phyloP scores from a whole-genome alignment of 75 land plant species.

The Azolla pinnata region DNA sequence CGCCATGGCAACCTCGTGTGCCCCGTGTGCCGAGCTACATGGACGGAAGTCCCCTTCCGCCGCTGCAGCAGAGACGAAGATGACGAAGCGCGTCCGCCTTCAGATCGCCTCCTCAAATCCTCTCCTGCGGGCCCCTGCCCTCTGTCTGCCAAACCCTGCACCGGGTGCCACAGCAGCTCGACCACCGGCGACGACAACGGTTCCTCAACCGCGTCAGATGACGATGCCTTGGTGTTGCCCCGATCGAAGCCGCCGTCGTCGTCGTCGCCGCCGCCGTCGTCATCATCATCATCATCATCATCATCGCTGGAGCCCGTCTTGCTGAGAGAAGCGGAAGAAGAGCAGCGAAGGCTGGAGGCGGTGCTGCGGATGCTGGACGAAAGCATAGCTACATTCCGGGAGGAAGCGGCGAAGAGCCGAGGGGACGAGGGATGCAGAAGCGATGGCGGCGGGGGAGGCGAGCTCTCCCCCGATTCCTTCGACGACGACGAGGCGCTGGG shows the following conservation, averaged over 20 bases:
- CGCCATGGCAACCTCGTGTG: slow-evolving; percentile 64
- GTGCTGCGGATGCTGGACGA: slow-evolving; percentile 62
- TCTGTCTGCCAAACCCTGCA: no score
- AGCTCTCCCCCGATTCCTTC: slow-evolving; percentile 5
- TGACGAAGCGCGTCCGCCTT: no score
- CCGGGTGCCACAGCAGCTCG: no score
- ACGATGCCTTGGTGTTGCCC: no score
- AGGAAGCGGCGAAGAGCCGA: no score
- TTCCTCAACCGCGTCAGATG: no score
- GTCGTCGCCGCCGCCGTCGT: no score
- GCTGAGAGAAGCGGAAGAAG: slow-evolving; percentile 1
- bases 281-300: not conserved
- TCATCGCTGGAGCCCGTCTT: not conserved
- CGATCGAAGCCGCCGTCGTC: slow-evolving; percentile 8
- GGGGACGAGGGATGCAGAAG: not conserved
- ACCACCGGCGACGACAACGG: no score
- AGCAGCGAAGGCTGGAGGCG: slow-evolving; percentile 30
- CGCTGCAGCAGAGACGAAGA: no score
- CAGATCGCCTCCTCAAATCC: no score
- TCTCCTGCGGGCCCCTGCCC: no score
- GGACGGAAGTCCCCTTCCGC: slow-evolving; percentile 54
- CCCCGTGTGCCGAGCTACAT: slow-evolving; percentile 71
- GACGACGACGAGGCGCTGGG: slow-evolving; percentile 35
- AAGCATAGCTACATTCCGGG: slow-evolving; percentile 57
- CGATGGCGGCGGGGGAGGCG: not conserved